Percentiles rank a stretch among this genome's conserved stretches.
These are phyloP conservation scores for Candida ortonii DNA, from an alignment of 805 yeast genomes.

Conservation along the genomic window DNA sequence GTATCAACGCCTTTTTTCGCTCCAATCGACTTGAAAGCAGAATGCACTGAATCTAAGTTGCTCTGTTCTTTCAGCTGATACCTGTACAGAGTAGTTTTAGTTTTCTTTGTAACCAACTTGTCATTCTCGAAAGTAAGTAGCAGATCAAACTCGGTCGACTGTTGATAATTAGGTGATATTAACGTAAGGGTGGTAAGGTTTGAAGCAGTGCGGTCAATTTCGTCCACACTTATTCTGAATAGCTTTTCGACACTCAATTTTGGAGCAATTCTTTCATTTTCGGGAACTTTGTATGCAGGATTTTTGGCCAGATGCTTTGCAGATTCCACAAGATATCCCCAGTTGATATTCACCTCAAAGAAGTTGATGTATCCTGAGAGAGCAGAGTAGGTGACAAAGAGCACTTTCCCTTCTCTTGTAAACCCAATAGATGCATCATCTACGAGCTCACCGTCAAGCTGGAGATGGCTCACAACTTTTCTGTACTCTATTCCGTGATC, in stretches of 20 bases:
- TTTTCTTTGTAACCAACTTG: constrained; percentile 12
- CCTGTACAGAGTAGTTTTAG: constrained; percentile 24
- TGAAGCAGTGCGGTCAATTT: constrained; percentile 28
- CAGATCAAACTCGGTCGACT: constrained; percentile 44
- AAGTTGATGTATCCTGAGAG: constrained; percentile 37
- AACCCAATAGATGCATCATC: constrained; percentile 51
- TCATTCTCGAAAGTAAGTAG: constrained; percentile 40
- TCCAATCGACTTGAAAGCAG: constrained; percentile 26
- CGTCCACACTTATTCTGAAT: constrained; percentile 27
- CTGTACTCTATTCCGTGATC: constrained; percentile 59
- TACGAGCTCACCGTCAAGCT: constrained; percentile 32
- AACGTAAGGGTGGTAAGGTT: constrained; percentile 38
- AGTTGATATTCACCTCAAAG: constrained; percentile 45
- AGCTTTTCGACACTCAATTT: constrained; percentile 35
- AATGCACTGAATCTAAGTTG: constrained; percentile 17
- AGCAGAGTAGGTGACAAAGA: constrained; percentile 42
- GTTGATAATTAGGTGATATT: constrained; percentile 43
- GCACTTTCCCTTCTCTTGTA: constrained; percentile 42
- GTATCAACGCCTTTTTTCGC: constrained; percentile 18
- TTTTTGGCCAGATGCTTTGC: constrained; percentile 44
- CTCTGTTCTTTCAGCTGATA: constrained; percentile 24
- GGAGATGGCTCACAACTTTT: constrained; percentile 30
- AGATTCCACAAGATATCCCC: constrained; percentile 53
- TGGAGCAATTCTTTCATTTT: constrained; percentile 42
- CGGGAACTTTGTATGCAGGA: constrained; percentile 51